A percentile compares a stretch with the other conserved stretches of the same genome.
Evolutionary conservation across 2,329 filamentous ascomycete genomes (phyloP).

Genomic region (Phialocephala subalpina): DNA sequence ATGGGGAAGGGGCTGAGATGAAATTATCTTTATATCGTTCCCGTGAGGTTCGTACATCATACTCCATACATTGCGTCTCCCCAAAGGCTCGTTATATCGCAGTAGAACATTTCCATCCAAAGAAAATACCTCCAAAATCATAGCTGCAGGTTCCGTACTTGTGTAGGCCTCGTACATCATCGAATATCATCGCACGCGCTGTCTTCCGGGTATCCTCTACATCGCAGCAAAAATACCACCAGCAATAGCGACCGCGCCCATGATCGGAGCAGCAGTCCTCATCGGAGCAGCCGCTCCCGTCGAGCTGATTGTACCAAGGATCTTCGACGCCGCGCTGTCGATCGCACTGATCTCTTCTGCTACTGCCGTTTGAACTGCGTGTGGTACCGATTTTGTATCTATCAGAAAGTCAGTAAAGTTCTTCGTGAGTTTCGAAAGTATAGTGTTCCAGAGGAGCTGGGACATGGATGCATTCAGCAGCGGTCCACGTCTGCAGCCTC

Average conservation of each 20-base stretch:
- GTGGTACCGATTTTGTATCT: conserved; percentile 33
- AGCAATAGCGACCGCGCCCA: conserved; percentile 27
- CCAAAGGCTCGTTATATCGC: neutral
- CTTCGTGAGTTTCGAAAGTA: too few relatives aligned
- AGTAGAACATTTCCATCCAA: too few relatives aligned
- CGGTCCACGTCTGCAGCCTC: too few relatives aligned
- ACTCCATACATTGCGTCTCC: neutral
- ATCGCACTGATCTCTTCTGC: conserved; percentile 25
- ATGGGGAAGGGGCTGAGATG: neutral
- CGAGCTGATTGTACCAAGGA: conserved; percentile 29
- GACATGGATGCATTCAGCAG: too few relatives aligned
- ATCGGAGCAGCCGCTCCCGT: conserved; percentile 23
- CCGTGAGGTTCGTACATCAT: neutral
- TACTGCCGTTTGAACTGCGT: conserved; percentile 31
- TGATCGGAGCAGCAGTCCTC: conserved; percentile 22
- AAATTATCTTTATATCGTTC: neutral
- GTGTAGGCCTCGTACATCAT: too few relatives aligned
- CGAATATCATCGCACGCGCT: too few relatives aligned
- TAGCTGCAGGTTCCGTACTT: too few relatives aligned
- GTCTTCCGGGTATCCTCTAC: too few relatives aligned
- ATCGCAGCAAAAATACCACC: conserved; percentile 18
- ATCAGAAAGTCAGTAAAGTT: too few relatives aligned
- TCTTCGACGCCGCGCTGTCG: conserved; percentile 29
- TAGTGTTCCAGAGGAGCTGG: too few relatives aligned
- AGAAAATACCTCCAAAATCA: too few relatives aligned